These are phyloP conservation scores for Nemania sp. DNA, from an alignment of 2,329 filamentous ascomycete species.

Conservation along the genomic window DNA sequence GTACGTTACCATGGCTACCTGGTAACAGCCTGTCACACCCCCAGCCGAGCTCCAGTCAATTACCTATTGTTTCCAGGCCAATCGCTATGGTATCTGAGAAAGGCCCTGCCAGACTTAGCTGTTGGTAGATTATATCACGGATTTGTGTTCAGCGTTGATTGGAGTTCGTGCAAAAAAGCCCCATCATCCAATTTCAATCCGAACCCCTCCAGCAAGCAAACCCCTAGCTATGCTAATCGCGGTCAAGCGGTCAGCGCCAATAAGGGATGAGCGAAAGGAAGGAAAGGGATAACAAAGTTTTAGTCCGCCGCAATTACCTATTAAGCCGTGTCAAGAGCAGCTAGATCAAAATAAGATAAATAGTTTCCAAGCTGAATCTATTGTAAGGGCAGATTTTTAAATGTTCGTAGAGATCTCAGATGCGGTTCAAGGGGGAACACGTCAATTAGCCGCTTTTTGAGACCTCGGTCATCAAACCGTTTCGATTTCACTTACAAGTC, in stretches of 20 bases:
- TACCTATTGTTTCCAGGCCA: conserved; percentile 23
- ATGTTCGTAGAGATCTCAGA: not conserved
- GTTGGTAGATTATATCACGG: conserved; percentile 21
- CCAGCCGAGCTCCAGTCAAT: conserved; percentile 3
- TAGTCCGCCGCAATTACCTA: not conserved
- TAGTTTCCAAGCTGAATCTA: too few relatives aligned
- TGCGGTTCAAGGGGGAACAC: not conserved
- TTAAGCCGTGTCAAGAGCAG: too few relatives aligned
- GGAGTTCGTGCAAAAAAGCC: conserved; percentile 28
- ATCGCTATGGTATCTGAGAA: conserved; percentile 22
- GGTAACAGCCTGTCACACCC: too few relatives aligned
- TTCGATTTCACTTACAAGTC: conserved; percentile 26
- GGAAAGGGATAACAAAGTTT: conserved; percentile 15
- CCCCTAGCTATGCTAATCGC: conserved; percentile 22
- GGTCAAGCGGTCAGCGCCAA: conserved; percentile 20
- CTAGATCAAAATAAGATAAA: not conserved
- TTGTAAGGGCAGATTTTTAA: not conserved
- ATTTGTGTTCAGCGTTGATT: conserved; percentile 34
- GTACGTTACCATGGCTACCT: too few relatives aligned
- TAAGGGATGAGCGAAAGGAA: conserved; percentile 23
- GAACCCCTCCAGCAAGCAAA: conserved; percentile 15
- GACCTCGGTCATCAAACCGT: conserved; percentile 12
- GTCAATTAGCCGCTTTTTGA: conserved; percentile 4
- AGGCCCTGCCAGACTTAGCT: conserved; percentile 16
- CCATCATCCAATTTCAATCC: conserved; percentile 30